A percentile compares a stretch with the other conserved stretches of the same genome.
Conservation (phyloP, 208 protist genomes). For the Trichomonas vaginalis region DNA sequence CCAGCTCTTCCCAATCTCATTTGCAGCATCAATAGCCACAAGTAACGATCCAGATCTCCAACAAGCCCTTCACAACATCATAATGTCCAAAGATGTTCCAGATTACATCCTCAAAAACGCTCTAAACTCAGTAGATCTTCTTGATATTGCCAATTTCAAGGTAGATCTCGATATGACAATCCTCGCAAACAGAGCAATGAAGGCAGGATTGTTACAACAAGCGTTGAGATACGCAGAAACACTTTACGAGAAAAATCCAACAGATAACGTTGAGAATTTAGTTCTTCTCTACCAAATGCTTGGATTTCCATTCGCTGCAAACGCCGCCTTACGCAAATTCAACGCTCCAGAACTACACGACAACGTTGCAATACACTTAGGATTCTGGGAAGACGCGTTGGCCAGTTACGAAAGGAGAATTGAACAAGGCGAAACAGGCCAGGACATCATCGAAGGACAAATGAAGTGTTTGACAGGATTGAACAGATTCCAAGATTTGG, state of each 20-base stretch:
- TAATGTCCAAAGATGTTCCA: neutral
- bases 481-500: neutral
- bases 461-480: neutral
- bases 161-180: neutral
- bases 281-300: neutral
- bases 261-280: neutral
- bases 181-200: neutral
- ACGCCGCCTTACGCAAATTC: neutral
- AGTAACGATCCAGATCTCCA: neutral
- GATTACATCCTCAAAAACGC: neutral
- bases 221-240: neutral
- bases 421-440: neutral
- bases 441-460: neutral
- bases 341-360: neutral
- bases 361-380: neutral
- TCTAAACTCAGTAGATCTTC: neutral
- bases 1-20: neutral
- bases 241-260: neutral
- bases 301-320: neutral
- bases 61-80: neutral
- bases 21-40: neutral
- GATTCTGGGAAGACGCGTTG: neutral
- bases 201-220: neutral
- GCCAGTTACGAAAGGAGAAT: neutral
- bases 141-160: neutral